phyloP scores from a whole-genome alignment of 225 moss, liverwort and hornwort genomes.

The Lunularia cruciata region DNA sequence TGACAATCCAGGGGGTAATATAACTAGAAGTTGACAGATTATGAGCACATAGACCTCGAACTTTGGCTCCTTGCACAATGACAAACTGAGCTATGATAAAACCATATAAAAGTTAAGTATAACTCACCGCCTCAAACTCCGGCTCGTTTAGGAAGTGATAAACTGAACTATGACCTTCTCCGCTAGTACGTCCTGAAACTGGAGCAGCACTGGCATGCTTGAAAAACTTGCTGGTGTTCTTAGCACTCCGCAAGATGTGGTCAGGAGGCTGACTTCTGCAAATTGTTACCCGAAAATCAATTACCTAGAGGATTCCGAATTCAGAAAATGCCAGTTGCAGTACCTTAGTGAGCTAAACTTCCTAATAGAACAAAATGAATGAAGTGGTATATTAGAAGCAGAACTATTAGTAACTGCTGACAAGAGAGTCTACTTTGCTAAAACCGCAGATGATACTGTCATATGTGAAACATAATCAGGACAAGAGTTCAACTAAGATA shows the following conservation, averaged over 20 bases:
- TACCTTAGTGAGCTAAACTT: no score
- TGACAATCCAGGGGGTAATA: no score
- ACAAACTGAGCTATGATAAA: background rate
- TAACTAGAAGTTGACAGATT: no score
- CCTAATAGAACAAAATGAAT: no score
- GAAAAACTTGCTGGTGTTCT: constrained; percentile 65
- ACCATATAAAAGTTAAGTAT: background rate
- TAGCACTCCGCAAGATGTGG: constrained; percentile 57
- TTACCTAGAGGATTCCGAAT: background rate
- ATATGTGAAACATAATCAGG: no score
- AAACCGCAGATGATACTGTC: no score
- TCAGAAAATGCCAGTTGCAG: background rate
- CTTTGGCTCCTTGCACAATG: background rate
- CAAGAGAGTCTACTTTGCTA: no score
- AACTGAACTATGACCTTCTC: constrained; percentile 47
- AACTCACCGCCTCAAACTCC: constrained; percentile 74
- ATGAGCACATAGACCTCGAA: no score
- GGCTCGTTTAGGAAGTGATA: constrained; percentile 68
- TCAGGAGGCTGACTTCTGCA: constrained; percentile 85
- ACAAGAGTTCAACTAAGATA: no score
- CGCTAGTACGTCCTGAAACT: constrained; percentile 42
- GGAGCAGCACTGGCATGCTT: constrained; percentile 69
- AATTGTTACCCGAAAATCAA: background rate
- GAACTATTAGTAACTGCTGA: no score
- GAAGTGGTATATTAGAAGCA: no score